phyloP scores from a whole-genome alignment of 2,329 filamentous ascomycete genomes.

The Acarospora socialis region DNA sequence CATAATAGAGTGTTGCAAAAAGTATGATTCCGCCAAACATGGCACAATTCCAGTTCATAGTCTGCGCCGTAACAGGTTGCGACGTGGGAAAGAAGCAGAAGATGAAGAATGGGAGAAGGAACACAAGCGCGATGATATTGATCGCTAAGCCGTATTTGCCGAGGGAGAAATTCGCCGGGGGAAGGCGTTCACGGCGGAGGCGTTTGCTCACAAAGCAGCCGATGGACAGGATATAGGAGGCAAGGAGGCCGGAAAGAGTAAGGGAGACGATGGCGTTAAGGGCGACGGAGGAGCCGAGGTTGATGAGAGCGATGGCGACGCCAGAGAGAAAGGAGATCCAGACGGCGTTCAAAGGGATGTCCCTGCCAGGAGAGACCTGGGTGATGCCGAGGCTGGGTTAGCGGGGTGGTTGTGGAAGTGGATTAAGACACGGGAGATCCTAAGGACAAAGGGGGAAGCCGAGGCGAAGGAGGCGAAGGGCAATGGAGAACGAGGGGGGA shows the following conservation, averaged over 20 bases:
- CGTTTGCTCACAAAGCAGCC: constrained; percentile 33
- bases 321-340: constrained; percentile 31
- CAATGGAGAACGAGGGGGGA: background rate
- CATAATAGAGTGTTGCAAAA: constrained; percentile 31
- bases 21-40: constrained; percentile 32
- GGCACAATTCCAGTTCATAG: constrained; percentile 35
- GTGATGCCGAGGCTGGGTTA: background rate
- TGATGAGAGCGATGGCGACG: constrained; percentile 35
- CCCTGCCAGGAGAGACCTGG: constrained; percentile 24
- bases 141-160: constrained; percentile 30
- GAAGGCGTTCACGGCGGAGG: constrained; percentile 27
- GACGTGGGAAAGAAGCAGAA: constrained; percentile 32
- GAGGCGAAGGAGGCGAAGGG: background rate
- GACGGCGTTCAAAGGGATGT: constrained; percentile 35
- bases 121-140: constrained; percentile 28
- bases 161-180: constrained; percentile 31
- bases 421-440: background rate
- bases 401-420: background rate
- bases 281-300: constrained; percentile 34
- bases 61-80: constrained; percentile 19
- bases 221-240: constrained; percentile 33
- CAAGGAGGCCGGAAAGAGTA: constrained; percentile 27
- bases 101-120: constrained; percentile 26
- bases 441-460: background rate
- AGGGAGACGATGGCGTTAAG: constrained; percentile 32